phyloP scores from a whole-genome alignment of 805 yeast genomes.

The Zygosaccharomyces bisporus region DNA sequence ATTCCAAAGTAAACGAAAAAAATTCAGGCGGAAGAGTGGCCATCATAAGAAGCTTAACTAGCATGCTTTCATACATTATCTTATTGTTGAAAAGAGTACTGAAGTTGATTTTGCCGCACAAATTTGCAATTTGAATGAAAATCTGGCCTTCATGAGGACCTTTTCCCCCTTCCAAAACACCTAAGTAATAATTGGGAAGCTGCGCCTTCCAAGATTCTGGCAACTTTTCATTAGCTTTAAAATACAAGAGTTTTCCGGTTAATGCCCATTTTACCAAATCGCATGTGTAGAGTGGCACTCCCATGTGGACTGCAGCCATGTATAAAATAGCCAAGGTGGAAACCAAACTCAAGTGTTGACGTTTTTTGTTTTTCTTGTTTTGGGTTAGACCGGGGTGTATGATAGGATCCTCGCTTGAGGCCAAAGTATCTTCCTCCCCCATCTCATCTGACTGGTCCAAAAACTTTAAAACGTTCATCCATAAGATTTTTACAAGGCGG shows the following conservation, averaged over 20 bases:
- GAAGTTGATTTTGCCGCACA: slow-evolving; percentile 15
- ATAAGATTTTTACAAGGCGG: slow-evolving; percentile 38
- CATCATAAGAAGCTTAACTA: slow-evolving; percentile 22
- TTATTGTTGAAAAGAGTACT: slow-evolving; percentile 11
- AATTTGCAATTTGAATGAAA: slow-evolving; percentile 30
- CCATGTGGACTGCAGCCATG: slow-evolving; percentile 46
- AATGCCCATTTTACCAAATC: slow-evolving; percentile 46
- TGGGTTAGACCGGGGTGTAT: slow-evolving; percentile 10
- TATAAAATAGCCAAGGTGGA: slow-evolving; percentile 44
- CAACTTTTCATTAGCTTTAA: slow-evolving; percentile 39
- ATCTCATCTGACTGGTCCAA: slow-evolving; percentile 9
- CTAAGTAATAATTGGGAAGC: slow-evolving; percentile 40
- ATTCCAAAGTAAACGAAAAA: slow-evolving; percentile 18
- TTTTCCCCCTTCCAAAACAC: slow-evolving; percentile 39
- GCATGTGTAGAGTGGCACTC: slow-evolving; percentile 47
- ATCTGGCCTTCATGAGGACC: slow-evolving; percentile 42
- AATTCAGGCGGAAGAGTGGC: slow-evolving; percentile 29
- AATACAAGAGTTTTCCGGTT: slow-evolving; percentile 47
- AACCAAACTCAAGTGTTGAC: slow-evolving; percentile 20
- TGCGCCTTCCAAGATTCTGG: slow-evolving; percentile 39
- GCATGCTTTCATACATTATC: slow-evolving; percentile 20
- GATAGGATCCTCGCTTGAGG: slow-evolving; percentile 18
- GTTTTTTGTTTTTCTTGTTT: slow-evolving; percentile 1
- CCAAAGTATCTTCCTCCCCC: slow-evolving; percentile 11
- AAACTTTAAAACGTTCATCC: slow-evolving; percentile 33